Conservation (phyloP, 2,329 filamentous ascomycete species). For the Aureobasidium sp. region DNA sequence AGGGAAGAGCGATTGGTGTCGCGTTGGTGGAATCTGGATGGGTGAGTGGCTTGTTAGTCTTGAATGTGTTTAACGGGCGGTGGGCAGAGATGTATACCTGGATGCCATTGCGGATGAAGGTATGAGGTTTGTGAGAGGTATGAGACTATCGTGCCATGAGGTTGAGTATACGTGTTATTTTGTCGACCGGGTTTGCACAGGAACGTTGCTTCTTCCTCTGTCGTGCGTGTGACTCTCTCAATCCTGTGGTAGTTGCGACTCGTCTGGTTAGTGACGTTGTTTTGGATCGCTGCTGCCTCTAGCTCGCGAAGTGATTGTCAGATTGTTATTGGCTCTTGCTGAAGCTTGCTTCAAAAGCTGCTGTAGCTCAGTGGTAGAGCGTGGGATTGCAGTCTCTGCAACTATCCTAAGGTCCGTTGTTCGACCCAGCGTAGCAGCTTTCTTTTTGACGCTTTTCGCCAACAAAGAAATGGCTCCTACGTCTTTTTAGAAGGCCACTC, state of each 20-base stretch:
- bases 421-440: slow-evolving; percentile 16
- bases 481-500: not conserved
- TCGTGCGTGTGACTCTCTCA: not conserved
- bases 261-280: not conserved
- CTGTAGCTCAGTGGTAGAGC: slow-evolving; percentile 16
- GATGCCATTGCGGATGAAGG: slow-evolving; percentile 16
- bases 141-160: not conserved
- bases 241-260: not conserved
- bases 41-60: slow-evolving; percentile 19
- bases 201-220: not conserved
- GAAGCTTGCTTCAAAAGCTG: not conserved
- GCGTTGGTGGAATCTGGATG: slow-evolving; percentile 31
- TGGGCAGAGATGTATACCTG: slow-evolving; percentile 1
- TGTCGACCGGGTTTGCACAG: not conserved
- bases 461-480: not conserved
- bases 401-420: slow-evolving; percentile 15
- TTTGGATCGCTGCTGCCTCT: not conserved
- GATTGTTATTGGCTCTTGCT: not conserved
- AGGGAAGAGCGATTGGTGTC: slow-evolving; percentile 33
- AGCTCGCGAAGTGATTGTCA: accelerated
- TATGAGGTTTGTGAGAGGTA: not conserved
- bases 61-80: not conserved
- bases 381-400: slow-evolving; percentile 14
- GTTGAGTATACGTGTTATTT: not conserved
- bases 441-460: not conserved